A percentile compares a stretch with the other conserved stretches of the same genome.
phyloP scores from a whole-genome alignment of 1,284 basidiomycete genomes.

The Ceratobasidium theobromae region DNA sequence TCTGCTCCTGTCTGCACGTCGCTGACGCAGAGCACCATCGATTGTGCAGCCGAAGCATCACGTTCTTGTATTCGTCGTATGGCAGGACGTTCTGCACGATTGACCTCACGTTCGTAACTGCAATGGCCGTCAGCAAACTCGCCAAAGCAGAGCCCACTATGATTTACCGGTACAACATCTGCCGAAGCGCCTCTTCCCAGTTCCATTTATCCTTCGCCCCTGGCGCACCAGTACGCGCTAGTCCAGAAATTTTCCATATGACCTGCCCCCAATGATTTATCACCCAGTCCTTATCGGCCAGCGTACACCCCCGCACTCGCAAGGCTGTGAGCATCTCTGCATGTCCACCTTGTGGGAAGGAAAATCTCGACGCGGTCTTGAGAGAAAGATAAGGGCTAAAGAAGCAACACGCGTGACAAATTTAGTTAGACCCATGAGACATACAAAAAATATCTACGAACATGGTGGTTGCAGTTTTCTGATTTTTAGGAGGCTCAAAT shows the following conservation, averaged over 20 bases:
- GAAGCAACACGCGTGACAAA: slow-evolving; percentile 8
- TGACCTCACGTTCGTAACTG: slow-evolving; percentile 90
- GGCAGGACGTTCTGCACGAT: slow-evolving; percentile 75
- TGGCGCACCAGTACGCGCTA: slow-evolving; percentile 71
- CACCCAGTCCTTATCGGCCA: slow-evolving; percentile 79
- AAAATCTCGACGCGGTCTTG: slow-evolving; percentile 31
- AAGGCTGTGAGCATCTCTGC: slow-evolving; percentile 57
- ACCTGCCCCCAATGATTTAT: slow-evolving; percentile 89
- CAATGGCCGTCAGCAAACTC: background rate
- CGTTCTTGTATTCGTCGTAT: slow-evolving; percentile 75
- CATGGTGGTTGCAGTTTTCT: background rate
- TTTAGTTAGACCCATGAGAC: background rate
- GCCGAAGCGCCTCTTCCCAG: slow-evolving; percentile 75
- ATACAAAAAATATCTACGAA: background rate
- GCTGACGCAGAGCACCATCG: slow-evolving; percentile 85
- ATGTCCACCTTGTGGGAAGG: slow-evolving; percentile 47
- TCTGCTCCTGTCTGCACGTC: slow-evolving; percentile 43
- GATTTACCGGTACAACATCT: slow-evolving; percentile 81
- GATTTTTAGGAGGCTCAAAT: background rate
- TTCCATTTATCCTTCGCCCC: slow-evolving; percentile 67
- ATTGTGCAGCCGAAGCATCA: slow-evolving; percentile 67
- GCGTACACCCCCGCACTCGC: slow-evolving; percentile 53
- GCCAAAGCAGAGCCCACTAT: background rate
- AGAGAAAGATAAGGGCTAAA: slow-evolving; percentile 29
- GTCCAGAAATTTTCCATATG: slow-evolving; percentile 91